Evolutionary conservation across 2,329 filamentous ascomycete species (phyloP).

Genomic region (Grosmannia serpens): DNA sequence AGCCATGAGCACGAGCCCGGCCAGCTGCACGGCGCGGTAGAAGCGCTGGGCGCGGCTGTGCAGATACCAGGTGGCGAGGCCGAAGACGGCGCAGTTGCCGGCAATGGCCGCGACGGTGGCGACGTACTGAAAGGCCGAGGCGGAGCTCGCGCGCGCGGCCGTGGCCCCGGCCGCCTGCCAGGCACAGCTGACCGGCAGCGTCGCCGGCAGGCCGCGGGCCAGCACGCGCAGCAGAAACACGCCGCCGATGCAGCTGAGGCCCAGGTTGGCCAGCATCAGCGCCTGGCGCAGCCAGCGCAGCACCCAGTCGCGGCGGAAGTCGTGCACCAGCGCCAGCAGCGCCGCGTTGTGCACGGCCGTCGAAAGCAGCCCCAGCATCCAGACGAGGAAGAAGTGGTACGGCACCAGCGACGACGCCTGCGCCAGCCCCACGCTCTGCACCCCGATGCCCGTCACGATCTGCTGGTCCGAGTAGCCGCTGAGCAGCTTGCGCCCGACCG

Average conservation of each 20-base stretch:
- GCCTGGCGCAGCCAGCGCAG: constrained; percentile 53
- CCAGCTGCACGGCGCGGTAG: constrained; percentile 40
- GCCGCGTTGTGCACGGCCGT: constrained; percentile 56
- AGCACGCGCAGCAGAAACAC: constrained; percentile 46
- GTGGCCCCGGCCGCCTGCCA: constrained; percentile 27
- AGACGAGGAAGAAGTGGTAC: constrained; percentile 62
- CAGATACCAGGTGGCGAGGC: constrained; percentile 51
- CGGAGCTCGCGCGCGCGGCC: too few species aligned
- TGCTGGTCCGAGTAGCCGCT: constrained; percentile 57
- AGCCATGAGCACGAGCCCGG: constrained; percentile 42
- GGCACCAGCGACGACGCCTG: constrained; percentile 47
- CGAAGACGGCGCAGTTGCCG: constrained; percentile 47
- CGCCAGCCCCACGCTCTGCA: constrained; percentile 51
- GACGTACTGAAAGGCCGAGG: constrained; percentile 20
- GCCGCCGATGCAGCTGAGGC: constrained; percentile 43
- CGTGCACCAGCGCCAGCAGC: constrained; percentile 51
- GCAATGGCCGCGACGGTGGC: constrained; percentile 52
- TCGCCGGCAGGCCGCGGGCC: constrained; percentile 33
- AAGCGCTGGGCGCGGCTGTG: constrained; percentile 43
- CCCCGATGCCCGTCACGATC: constrained; percentile 57
- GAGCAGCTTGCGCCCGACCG: constrained; percentile 51
- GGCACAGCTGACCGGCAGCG: constrained; percentile 48
- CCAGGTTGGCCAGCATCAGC: constrained; percentile 55
- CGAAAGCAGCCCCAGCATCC: constrained; percentile 53
- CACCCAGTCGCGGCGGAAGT: constrained; percentile 56